Base-by-base conservation (phyloP, 2,329 filamentous ascomycete species). In the Dactylellina drechsleri region DNA sequence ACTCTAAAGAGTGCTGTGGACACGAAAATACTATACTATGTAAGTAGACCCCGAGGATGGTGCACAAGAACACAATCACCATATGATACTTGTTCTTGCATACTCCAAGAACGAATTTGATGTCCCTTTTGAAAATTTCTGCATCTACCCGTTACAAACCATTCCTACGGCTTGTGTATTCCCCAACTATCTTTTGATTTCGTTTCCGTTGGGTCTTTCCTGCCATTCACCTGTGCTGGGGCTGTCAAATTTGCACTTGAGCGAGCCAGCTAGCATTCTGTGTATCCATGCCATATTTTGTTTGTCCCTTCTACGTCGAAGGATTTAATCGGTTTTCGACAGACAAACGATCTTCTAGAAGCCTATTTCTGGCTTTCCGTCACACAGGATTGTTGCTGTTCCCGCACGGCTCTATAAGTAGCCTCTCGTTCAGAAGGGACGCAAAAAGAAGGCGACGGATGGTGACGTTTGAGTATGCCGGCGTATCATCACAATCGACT, bases 321-420 rank as follows among this genome's bases (percentile, higher is more conserved):
- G 58, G 70, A 61, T 53, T 36, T 36, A 8, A 36, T 36, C 31
- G 10, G 31, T 36, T 36, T 59, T 28, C 26, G 59, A 43, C 40
- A 18, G 28, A 13, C 31, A 10, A 36, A 7, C 31, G 31, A 36
- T 74, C 13, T 74, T 74, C 70, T 67, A 62, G 70, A 74, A 74
- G 61, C 18, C 57, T 65, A 49, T 61, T 61, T 20, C 57, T 60
- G 47, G 56, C 50, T 56, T 74, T 74, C 70, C 56, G 60, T 74
- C 56, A 43, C 70, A 74, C 70, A 18, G 56, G 40, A 58, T 57
- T 41, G 43, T 49, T 40, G 45, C 54, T 49, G 31, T 56, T 50
- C 54, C 43, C 57, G 31, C 50, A 16, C 31, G 45, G 54, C 54
- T 66, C 49, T 60, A 66, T 41, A 28, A n/a, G 28, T 66, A 41